Evolutionary conservation across 2,329 filamentous ascomycete genomes (phyloP).

Genomic region (Seiridium cupressi): DNA sequence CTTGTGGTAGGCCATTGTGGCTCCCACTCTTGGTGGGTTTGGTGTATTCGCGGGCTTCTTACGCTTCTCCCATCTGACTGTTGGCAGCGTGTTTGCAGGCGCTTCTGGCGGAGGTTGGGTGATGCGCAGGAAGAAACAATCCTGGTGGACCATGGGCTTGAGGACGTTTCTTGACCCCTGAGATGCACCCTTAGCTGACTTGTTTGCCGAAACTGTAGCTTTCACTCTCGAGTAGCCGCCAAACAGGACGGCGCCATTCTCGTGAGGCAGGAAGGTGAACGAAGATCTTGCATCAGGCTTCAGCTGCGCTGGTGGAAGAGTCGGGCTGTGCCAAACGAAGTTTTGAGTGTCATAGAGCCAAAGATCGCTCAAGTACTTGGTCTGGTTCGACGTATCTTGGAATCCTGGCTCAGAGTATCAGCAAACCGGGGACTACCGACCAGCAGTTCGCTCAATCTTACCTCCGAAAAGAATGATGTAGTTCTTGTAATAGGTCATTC

Average conservation of each 20-base stretch:
- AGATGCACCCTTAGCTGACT: conserved; percentile 60
- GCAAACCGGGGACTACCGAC: not conserved
- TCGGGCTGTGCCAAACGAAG: conserved; percentile 79
- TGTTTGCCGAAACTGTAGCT: conserved; percentile 58
- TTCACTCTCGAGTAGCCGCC: conserved; percentile 95
- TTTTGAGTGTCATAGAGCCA: conserved; percentile 94
- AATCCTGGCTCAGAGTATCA: conserved; percentile 53
- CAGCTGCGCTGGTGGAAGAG: conserved; percentile 72
- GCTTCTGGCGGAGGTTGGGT: conserved; percentile 69
- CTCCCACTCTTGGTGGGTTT: conserved; percentile 77
- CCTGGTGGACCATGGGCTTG: conserved; percentile 87
- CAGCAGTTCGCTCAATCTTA: conserved; percentile 8
- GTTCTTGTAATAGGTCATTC: conserved; percentile 97
- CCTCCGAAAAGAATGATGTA: conserved; percentile 92
- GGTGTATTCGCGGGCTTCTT: conserved; percentile 92
- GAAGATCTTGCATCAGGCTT: conserved; percentile 90
- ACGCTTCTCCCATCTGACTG: conserved; percentile 84
- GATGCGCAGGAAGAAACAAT: conserved; percentile 90
- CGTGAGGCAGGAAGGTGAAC: conserved; percentile 88
- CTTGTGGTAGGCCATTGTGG: conserved; percentile 93
- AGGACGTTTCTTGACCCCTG: conserved; percentile 69
- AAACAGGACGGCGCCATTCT: conserved; percentile 84
- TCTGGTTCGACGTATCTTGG: conserved; percentile 93
- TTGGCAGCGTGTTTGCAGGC: conserved; percentile 62
- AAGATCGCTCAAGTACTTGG: conserved; percentile 87